Evolutionary conservation across 2,329 filamentous ascomycete species (phyloP), one percentile per base, ranked within the genome.

Genomic region (Aspergillus texensis): DNA sequence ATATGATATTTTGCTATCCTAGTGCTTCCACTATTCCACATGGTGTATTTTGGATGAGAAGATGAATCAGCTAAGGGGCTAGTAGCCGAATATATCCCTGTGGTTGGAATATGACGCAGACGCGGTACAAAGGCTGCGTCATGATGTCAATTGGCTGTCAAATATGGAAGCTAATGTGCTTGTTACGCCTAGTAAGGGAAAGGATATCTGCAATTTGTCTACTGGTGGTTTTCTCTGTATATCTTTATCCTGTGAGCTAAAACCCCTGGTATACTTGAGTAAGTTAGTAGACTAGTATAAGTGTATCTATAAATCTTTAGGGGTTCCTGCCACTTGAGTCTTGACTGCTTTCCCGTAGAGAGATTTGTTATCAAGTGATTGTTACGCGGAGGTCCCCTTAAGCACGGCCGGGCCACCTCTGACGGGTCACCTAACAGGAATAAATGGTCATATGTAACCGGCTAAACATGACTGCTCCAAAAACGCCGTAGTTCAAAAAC

Each of bases 1-100:
- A n/a, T 88, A 87, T 71, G 83, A 88, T 67, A 88, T 89, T 66
- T 72, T 89, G 53, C 72, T 89, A 62, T 78, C 79, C 36, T 86
- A 71, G 78, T 54, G 54, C 52, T n/a, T 6, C 19, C 8, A 34
- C 28, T 30, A 32, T 53, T 34, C 5, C n/a, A 36, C 19, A 16
- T 34, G 52, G 36, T 54, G 19, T 34, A 36, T 21, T 21, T 36
- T 54, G 30, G 5, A 34, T 54, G 32, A 10, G 21, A 21, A 34
- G 26, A 28, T 11, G 16, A 6, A 54, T 36, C 52, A 50, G 21
- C 6, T 30, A 14, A 10, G 46, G 46, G 26, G 46, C 28, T 50
- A 50, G 46, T 30, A 50, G 28, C 8, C 6, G 14, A 50, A 50
- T 50, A 19, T 26, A 46, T 11, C 45, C 5, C 11, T 26, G 11